Base-by-base conservation (phyloP, 345 rosid species). In the Eutrema japonicum region DNA sequence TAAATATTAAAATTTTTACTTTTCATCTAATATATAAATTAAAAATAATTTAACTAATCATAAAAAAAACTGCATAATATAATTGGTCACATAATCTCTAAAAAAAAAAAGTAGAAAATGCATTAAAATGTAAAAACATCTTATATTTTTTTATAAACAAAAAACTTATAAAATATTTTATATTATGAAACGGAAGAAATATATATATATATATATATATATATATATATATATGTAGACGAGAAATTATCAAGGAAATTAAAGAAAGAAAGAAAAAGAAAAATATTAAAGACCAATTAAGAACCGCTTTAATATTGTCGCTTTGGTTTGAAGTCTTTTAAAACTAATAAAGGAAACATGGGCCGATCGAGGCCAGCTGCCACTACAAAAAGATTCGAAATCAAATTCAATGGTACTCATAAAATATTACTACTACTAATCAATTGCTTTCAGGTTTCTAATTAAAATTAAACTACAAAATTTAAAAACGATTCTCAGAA, bases 331-430 rank as follows among this genome's bases (percentile, higher is more conserved):
- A 69, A 76, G 79, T 69, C 59, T 75, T 45, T 40, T 54, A 45
- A 18, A 18, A 45, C 59, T 61, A 68, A 68, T 36, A 46, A 22
- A 29, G 69, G 55, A 60, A 67, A 59, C 61, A 22, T 49, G 73
- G 73, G 66, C 40, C 8, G 35, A 65, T 73, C 83, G 64, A 51
- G 67, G 80, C 83, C 91, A 79, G 82, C 78, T 84, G 78, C 93
- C 81, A 74, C 80, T 63, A 77, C 81, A 84, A 52, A 55, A 73
- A 72, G 77, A 76, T 69, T 76, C 70, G 74, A 69, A 52, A 47
- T 64, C 55, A 78, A 77, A 82, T 48, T 67, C 48, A 71, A 42
- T 56, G 42, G 29, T 7, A 66, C 55, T 32, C 57, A 40, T 48
- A 49, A 12, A 37, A 29, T 16, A 63, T 37, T 42, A 7, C 2